Evolutionary conservation across 78 protist species (phyloP).

Genomic region (Dictyostelium firmibasis): DNA sequence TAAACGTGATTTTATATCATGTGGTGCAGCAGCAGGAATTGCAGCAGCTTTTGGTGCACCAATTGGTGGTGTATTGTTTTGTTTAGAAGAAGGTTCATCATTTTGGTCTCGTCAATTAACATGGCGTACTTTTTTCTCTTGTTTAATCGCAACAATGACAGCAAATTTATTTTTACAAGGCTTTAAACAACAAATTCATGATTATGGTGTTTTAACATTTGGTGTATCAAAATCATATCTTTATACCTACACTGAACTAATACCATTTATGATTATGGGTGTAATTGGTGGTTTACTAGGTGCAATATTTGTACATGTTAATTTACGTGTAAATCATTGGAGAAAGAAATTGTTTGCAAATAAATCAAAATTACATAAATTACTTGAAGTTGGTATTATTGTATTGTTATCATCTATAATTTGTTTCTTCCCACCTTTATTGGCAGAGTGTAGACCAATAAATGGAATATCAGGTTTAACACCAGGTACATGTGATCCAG

Average conservation of each 20-base stretch:
- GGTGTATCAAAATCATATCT: conserved; percentile 54
- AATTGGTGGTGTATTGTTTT: conserved; percentile 92
- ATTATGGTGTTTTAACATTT: conserved; percentile 79
- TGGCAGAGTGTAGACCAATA: conserved; percentile 9
- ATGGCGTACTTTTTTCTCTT: conserved; percentile 89
- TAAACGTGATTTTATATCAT: conserved; percentile 89
- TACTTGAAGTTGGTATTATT: not conserved
- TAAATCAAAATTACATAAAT: not conserved
- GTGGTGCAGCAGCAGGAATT: conserved; percentile 96
- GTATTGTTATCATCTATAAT: conserved; percentile 1
- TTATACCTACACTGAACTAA: conserved; percentile 70
- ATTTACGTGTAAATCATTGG: conserved; percentile 49
- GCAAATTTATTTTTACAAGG: conserved; percentile 77
- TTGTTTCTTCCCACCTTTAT: conserved; percentile 51
- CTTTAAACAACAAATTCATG: conserved; percentile 21
- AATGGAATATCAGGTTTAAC: not conserved
- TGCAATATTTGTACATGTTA: conserved; percentile 71
- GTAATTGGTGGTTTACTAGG: conserved; percentile 91
- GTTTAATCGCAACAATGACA: conserved; percentile 45
- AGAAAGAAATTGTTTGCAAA: conserved; percentile 9
- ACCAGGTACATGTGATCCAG: conserved; percentile 28
- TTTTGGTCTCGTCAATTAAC: conserved; percentile 87
- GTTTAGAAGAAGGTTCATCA: conserved; percentile 91
- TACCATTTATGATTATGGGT: conserved; percentile 83
- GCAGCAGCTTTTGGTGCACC: conserved; percentile 96